These are phyloP conservation scores for Mucuna pruriens DNA, from an alignment of 306 rosid genomes.

Conservation along the genomic window DNA sequence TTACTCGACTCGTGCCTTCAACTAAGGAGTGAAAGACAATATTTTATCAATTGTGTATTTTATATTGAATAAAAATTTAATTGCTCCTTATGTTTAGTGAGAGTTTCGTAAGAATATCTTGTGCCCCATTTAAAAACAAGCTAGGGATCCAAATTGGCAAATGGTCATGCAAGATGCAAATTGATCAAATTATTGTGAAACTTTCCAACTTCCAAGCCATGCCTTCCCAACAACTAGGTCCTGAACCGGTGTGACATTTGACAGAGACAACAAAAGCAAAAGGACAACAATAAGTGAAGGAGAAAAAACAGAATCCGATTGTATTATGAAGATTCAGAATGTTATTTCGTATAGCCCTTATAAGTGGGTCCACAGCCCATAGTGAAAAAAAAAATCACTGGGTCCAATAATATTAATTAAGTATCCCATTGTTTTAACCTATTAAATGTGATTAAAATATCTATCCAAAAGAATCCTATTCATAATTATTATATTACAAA, in stretches of 20 bases:
- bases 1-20: no score
- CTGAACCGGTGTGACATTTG: background rate
- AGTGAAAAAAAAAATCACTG: background rate
- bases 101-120: no score
- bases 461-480: background rate
- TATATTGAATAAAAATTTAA: no score
- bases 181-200: background rate
- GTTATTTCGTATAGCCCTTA: background rate
- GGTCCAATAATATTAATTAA: background rate
- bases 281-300: background rate
- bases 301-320: background rate
- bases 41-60: no score
- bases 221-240: background rate
- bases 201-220: background rate
- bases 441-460: background rate
- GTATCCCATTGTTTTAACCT: background rate
- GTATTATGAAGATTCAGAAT: background rate
- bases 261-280: background rate
- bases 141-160: background rate
- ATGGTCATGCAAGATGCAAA: background rate
- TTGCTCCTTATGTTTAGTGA: background rate
- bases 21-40: no score
- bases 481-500: background rate
- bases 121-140: background rate
- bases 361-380: constrained; percentile 28